Conservation (phyloP, 2,329 filamentous ascomycete genomes). For the Penicillium sp. region DNA sequence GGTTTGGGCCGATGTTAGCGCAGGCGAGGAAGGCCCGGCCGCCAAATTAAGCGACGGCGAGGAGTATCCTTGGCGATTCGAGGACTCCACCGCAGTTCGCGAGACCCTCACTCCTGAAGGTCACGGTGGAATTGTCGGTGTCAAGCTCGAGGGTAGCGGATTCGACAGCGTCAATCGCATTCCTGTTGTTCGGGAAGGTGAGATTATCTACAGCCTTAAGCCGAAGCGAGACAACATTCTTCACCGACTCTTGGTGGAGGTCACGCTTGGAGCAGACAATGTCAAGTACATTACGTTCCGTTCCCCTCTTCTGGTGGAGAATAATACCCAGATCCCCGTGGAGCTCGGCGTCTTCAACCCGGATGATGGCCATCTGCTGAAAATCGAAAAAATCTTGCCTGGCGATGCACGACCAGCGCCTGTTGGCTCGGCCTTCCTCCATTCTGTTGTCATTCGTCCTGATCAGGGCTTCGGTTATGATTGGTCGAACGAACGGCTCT, state of each 20-base stretch:
- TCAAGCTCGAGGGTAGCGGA: slow-evolving; percentile 88
- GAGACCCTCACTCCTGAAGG: slow-evolving; percentile 88
- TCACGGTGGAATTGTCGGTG: slow-evolving; percentile 75
- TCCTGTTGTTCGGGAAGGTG: slow-evolving; percentile 89
- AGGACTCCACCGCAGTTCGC: slow-evolving; percentile 94
- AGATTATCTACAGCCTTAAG: slow-evolving; percentile 84
- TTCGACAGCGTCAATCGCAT: slow-evolving; percentile 91
- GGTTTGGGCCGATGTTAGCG: slow-evolving; percentile 76
- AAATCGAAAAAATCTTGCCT: slow-evolving; percentile 96
- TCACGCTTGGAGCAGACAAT: slow-evolving; percentile 88
- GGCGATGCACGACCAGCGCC: slow-evolving; percentile 88
- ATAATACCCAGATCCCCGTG: slow-evolving; percentile 94
- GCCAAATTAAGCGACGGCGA: slow-evolving; percentile 84
- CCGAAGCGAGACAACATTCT: slow-evolving; percentile 83
- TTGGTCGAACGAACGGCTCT: slow-evolving; percentile 87
- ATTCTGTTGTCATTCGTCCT: slow-evolving; percentile 83
- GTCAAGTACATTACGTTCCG: slow-evolving; percentile 97
- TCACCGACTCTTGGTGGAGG: slow-evolving; percentile 89
- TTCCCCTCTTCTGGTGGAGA: slow-evolving; percentile 89
- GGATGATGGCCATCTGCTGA: slow-evolving; percentile 84
- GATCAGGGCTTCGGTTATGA: slow-evolving; percentile 96
- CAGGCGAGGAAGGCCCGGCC: slow-evolving; percentile 68
- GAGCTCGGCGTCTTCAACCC: slow-evolving; percentile 90
- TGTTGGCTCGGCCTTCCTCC: slow-evolving; percentile 88
- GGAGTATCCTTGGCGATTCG: slow-evolving; percentile 93